Evolutionary conservation across 2,329 filamentous ascomycete genomes (phyloP).

Genomic region (Hymenoscyphus fraxineus): DNA sequence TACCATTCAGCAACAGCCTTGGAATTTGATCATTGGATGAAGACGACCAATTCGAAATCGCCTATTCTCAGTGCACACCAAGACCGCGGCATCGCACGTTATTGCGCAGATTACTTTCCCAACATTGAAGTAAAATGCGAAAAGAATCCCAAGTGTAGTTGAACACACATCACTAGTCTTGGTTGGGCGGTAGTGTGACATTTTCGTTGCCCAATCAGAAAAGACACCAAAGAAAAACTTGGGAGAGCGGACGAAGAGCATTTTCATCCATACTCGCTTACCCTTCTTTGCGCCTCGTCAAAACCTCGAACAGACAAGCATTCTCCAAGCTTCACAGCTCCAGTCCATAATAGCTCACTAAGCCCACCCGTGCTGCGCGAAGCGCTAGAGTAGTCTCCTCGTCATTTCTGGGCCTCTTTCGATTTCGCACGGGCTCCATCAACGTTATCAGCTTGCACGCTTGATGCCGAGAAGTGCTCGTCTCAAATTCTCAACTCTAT

Average conservation of each 20-base stretch:
- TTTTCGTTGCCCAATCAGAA: neutral
- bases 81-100: neutral
- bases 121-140: neutral
- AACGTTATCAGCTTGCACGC: conserved; percentile 12
- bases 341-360: neutral
- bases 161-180: neutral
- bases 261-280: neutral
- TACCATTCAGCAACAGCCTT: neutral
- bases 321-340: neutral
- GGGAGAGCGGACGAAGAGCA: neutral
- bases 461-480: conserved; percentile 15
- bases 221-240: neutral
- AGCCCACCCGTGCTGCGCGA: neutral
- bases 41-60: neutral
- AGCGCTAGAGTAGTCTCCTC: neutral
- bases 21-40: neutral
- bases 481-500: conserved; percentile 22
- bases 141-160: neutral
- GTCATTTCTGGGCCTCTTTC: conserved; percentile 1
- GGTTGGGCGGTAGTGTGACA: neutral
- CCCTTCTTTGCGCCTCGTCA: conserved; percentile 1
- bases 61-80: neutral
- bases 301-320: conserved; percentile 18
- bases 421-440: conserved; percentile 15
- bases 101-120: neutral